Conservation (phyloP, 495 filamentous ascomycete species). For the Pseudevernia furfuracea region DNA sequence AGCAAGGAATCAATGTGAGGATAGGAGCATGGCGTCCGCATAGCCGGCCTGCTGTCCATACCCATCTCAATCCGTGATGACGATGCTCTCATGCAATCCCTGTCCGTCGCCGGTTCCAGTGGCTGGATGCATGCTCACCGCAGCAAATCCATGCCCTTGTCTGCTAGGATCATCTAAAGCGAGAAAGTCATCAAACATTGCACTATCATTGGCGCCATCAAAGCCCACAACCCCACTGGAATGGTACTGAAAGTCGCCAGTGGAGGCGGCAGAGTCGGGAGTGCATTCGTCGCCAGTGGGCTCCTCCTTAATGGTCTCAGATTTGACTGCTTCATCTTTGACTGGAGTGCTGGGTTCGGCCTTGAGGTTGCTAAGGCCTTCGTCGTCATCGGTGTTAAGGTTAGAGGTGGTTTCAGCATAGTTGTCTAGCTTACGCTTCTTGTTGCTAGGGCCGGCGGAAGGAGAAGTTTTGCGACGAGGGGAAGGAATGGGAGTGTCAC, state of each 20-base stretch:
- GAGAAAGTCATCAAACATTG: slow-evolving; percentile 5
- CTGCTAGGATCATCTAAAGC: background rate
- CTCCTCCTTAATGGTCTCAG: slow-evolving; percentile 14
- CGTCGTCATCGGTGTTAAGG: slow-evolving; percentile 33
- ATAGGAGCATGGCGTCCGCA: background rate
- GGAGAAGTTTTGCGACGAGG: slow-evolving; percentile 22
- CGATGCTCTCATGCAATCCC: slow-evolving; percentile 11
- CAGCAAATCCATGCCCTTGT: background rate
- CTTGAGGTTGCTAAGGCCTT: slow-evolving; percentile 32
- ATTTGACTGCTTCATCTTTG: slow-evolving; percentile 1
- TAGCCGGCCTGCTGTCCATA: background rate
- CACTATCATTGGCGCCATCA: slow-evolving; percentile 10
- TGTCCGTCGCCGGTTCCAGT: background rate
- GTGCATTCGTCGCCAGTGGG: background rate
- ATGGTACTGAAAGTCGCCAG: background rate
- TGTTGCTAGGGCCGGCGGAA: slow-evolving; percentile 19
- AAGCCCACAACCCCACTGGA: background rate
- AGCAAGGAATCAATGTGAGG: background rate
- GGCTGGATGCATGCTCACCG: background rate
- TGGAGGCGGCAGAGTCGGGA: background rate
- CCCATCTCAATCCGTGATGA: slow-evolving; percentile 8
- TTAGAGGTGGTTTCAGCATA: slow-evolving; percentile 16
- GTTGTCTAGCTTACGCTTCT: slow-evolving; percentile 37
- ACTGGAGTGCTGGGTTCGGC: slow-evolving; percentile 24
- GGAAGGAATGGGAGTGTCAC: background rate